A percentile compares a stretch with the other conserved stretches of the same genome.
Conservation (phyloP, 805 yeast species). For the Barnettozyma botsteinii region DNA sequence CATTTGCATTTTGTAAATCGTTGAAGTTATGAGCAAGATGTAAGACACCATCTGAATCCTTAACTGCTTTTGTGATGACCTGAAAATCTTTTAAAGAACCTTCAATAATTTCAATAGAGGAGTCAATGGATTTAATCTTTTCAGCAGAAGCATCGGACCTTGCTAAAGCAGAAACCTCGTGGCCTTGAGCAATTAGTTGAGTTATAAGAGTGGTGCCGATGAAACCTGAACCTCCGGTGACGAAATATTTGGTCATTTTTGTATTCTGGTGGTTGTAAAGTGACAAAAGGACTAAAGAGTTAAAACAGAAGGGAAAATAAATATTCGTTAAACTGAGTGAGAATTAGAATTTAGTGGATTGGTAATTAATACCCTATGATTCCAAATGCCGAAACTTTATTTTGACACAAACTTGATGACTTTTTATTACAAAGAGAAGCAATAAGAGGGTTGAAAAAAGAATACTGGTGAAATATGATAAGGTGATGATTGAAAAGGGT, state of each 20-base stretch:
- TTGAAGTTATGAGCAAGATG: constrained; percentile 33
- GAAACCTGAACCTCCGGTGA: constrained; percentile 34
- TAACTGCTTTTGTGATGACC: constrained; percentile 24
- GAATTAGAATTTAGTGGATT: too few species aligned
- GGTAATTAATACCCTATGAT: too few species aligned
- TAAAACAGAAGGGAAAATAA: too few species aligned
- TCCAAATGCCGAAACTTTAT: too few species aligned
- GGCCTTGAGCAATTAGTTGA: constrained; percentile 22
- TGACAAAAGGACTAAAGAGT: too few species aligned
- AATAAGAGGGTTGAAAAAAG: too few species aligned
- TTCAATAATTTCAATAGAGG: constrained; percentile 16
- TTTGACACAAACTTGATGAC: too few species aligned
- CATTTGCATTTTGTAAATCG: constrained; percentile 15
- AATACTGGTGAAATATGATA: too few species aligned
- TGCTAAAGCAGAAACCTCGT: constrained; percentile 28
- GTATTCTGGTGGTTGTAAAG: too few species aligned
- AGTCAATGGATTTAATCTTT: constrained; percentile 24
- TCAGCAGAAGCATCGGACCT: constrained; percentile 29
- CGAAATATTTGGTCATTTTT: constrained; percentile 26
- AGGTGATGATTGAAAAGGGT: too few species aligned
- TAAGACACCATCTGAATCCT: constrained; percentile 29
- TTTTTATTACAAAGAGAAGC: too few species aligned
- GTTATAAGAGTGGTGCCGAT: constrained; percentile 26
- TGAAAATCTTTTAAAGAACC: constrained; percentile 31
- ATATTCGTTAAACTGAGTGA: too few species aligned